These are phyloP conservation scores for Achaetomium macrosporum DNA, from an alignment of 2,329 filamentous ascomycete genomes.

Conservation along the genomic window DNA sequence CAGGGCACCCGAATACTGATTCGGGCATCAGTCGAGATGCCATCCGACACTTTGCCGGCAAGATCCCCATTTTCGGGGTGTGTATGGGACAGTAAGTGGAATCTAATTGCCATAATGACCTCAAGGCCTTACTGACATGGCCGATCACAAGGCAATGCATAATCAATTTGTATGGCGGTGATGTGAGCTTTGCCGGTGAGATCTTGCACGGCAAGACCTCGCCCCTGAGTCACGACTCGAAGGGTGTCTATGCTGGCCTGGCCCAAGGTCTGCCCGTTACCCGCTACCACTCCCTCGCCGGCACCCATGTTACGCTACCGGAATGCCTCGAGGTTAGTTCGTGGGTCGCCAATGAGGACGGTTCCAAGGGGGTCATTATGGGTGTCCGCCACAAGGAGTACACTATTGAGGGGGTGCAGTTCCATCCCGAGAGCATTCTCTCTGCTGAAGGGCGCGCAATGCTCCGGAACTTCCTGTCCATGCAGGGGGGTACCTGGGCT, in stretches of 20 bases:
- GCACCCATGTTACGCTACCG: constrained; percentile 81
- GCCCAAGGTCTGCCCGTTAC: constrained; percentile 80
- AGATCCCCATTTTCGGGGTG: constrained; percentile 93
- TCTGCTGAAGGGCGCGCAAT: constrained; percentile 83
- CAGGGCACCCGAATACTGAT: constrained; percentile 85
- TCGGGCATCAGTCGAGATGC: constrained; percentile 90
- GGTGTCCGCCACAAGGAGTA: constrained; percentile 90
- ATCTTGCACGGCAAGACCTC: constrained; percentile 98
- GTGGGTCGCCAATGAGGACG: constrained; percentile 74
- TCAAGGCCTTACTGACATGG: constrained; percentile 15
- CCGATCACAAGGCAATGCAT: constrained; percentile 70
- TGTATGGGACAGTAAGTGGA: constrained; percentile 86
- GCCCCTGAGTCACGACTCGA: constrained; percentile 77
- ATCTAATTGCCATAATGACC: neutral
- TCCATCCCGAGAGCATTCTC: constrained; percentile 94
- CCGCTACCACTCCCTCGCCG: constrained; percentile 91
- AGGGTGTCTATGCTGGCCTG: constrained; percentile 85
- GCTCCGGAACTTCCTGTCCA: constrained; percentile 84
- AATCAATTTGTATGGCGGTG: constrained; percentile 85
- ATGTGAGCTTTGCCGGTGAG: constrained; percentile 87
- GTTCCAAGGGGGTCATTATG: constrained; percentile 85
- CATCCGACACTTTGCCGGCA: constrained; percentile 85
- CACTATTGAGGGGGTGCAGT: constrained; percentile 92
- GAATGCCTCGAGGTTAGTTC: constrained; percentile 83
- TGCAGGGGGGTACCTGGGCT: constrained; percentile 87